Percentiles rank a stretch among this genome's conserved stretches.
These are phyloP conservation scores for Blastobotrys petasosporus DNA, from an alignment of 1,139 yeast species.

Conservation along the genomic window DNA sequence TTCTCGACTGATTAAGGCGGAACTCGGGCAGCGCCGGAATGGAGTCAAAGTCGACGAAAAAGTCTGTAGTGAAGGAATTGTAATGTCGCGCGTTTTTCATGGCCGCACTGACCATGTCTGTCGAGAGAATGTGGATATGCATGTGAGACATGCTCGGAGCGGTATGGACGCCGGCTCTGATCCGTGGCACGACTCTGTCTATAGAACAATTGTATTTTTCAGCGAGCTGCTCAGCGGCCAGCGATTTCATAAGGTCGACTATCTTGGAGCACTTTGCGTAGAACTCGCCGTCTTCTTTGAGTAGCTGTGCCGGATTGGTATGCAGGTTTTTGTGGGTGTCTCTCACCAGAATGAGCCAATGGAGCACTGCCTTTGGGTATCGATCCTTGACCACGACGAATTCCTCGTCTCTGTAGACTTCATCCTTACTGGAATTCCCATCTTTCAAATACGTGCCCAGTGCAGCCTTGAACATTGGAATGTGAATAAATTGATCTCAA, in stretches of 20 bases:
- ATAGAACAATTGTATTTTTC: not conserved
- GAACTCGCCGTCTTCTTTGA: constrained; percentile 24
- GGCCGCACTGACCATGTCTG: constrained; percentile 50
- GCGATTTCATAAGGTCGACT: not conserved
- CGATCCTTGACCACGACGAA: constrained; percentile 54
- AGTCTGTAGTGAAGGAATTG: constrained; percentile 60
- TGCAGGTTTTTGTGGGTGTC: constrained; percentile 35
- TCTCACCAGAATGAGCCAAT: constrained; percentile 58
- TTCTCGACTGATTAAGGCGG: constrained; percentile 18
- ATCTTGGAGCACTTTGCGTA: constrained; percentile 2
- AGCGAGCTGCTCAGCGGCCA: constrained; percentile 6
- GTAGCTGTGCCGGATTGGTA: constrained; percentile 50
- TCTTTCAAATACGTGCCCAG: constrained; percentile 33
- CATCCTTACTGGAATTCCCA: constrained; percentile 34
- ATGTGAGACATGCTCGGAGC: constrained; percentile 64
- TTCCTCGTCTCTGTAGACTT: constrained; percentile 44
- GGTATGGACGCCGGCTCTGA: constrained; percentile 64
- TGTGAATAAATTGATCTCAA: not conserved
- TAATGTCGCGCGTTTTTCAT: constrained; percentile 63
- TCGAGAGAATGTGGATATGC: constrained; percentile 68
- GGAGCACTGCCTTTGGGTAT: constrained; percentile 61
- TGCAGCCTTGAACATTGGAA: constrained; percentile 11
- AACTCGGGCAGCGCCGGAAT: constrained; percentile 13
- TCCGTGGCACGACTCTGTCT: constrained; percentile 34
- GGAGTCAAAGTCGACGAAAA: constrained; percentile 52